Base-by-base conservation (phyloP, 257 asterid species). In the Petunia secreta region DNA sequence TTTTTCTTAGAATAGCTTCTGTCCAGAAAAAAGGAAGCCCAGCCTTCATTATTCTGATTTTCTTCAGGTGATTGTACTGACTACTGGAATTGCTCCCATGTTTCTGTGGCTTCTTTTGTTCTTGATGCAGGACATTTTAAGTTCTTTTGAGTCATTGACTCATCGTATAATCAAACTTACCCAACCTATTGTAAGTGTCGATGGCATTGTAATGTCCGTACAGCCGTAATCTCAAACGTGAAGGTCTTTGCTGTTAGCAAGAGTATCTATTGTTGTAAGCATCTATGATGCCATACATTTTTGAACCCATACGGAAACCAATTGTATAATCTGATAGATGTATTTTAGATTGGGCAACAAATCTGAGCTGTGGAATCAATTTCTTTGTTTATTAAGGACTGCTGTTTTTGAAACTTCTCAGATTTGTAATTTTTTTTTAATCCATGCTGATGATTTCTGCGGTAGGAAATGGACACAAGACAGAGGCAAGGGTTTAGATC, bases 401-500 rank as follows among this genome's bases (percentile, higher is more conserved):
- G 57, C 9, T 1, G 11, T 14, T 48, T 15, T 34, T 63, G 75
- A 63, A 62, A 63, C 65, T 59, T 82, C 40, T 63, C 16, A 79
- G 80, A 62, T 71, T 68, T 76, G 44, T 71, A 75, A 43, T 25
- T 25, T 69, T 15, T 34, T 25, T 46, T 69, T 57, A 48, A 46
- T 73, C 14, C 59, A 3, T 11, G 48, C 14, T 36, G 80, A 58
- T 80, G 57, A 73, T 76, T 77, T 63, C 85, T 75, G 67, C 71
- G 50, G 73, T 87, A 96, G 99, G 99, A 94, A 89, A 94, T 92
- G 97, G 99, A 96, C 79, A 89, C 91, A 80, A 88, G 91, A 89
- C 95, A 92, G 82, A 96, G 83, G 86, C 85, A 91, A 86, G 98
- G 98, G 48, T 84, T 89, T 87, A 91, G 95, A 78, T 92, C 98